phyloP scores from a whole-genome alignment of 2,329 filamentous ascomycete genomes.

The Cercospora citrullina region DNA sequence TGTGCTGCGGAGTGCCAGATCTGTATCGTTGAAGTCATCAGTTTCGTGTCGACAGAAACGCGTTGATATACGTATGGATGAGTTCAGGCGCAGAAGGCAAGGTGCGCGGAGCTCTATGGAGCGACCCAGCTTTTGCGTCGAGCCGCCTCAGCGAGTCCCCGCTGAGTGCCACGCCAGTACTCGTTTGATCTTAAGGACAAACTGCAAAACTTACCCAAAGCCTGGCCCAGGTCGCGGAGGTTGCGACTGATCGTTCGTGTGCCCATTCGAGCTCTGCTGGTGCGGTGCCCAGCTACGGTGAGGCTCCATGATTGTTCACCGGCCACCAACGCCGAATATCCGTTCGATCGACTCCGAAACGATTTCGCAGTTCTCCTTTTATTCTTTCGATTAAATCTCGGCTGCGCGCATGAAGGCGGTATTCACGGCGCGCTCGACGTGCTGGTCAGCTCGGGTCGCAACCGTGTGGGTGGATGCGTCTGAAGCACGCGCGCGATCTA shows the following conservation, averaged over 20 bases:
- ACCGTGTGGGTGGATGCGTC: constrained; percentile 2
- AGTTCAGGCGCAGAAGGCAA: not conserved
- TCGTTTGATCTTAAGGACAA: not conserved
- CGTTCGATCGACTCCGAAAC: not conserved
- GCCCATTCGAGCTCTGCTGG: constrained; percentile 30
- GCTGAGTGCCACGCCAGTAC: not conserved
- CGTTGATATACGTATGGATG: not conserved
- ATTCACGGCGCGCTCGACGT: not conserved
- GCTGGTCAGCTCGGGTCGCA: constrained; percentile 2
- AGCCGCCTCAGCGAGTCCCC: not conserved
- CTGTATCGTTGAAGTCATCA: constrained; percentile 9
- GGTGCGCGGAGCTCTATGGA: constrained; percentile 5
- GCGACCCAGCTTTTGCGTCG: not conserved
- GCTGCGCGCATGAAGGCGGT: constrained; percentile 8
- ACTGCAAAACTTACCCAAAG: constrained; percentile 34
- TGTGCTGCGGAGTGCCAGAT: constrained; percentile 34
- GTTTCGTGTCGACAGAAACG: not conserved
- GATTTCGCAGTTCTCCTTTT: not conserved
- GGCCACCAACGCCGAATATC: not conserved
- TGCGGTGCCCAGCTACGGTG: constrained; percentile 31
- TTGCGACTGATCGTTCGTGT: constrained; percentile 33
- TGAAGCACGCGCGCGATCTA: not conserved
- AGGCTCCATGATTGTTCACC: constrained; percentile 5
- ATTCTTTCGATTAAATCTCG: constrained; percentile 7
- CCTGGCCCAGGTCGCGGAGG: constrained; percentile 29